phyloP scores from a whole-genome alignment of 2,329 filamentous ascomycete genomes.

The Colletotrichum abscissum region DNA sequence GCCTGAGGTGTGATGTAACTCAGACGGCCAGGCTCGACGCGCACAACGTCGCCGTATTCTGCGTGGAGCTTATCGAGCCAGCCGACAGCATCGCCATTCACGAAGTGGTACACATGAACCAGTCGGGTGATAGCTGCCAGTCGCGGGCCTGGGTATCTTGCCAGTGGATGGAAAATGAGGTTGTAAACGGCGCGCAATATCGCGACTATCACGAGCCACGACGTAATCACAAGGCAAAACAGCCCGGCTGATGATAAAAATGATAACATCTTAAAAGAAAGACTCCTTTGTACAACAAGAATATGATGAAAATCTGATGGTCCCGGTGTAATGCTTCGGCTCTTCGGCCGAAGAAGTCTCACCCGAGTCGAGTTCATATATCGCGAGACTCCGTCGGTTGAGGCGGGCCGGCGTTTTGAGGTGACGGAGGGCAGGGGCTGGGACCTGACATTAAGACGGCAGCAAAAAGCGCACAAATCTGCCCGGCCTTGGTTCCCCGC shows the following conservation, averaged over 20 bases:
- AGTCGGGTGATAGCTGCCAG: background rate
- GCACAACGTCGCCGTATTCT: slow-evolving; percentile 56
- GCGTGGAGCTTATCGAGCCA: slow-evolving; percentile 47
- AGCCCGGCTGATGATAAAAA: background rate
- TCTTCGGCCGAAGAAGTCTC: background rate
- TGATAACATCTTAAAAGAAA: background rate
- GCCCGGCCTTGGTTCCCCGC: background rate
- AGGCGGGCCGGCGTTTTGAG: no score
- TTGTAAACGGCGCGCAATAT: background rate
- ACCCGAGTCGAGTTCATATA: background rate
- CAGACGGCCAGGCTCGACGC: slow-evolving; percentile 57
- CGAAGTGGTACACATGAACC: background rate
- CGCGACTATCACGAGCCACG: background rate
- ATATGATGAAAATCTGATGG: no score
- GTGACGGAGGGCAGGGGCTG: no score
- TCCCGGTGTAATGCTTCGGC: background rate
- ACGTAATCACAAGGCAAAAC: background rate
- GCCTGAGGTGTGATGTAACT: slow-evolving; percentile 50
- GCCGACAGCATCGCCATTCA: slow-evolving; percentile 40
- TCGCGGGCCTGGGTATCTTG: slow-evolving; percentile 2
- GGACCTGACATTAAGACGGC: background rate
- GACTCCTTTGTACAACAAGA: background rate
- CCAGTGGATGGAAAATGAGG: slow-evolving; percentile 6
- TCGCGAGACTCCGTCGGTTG: no score
- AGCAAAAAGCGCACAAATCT: background rate